phyloP scores from a whole-genome alignment of 2,329 filamentous ascomycete species.

The Hymenotorrendiella dingleyae region DNA sequence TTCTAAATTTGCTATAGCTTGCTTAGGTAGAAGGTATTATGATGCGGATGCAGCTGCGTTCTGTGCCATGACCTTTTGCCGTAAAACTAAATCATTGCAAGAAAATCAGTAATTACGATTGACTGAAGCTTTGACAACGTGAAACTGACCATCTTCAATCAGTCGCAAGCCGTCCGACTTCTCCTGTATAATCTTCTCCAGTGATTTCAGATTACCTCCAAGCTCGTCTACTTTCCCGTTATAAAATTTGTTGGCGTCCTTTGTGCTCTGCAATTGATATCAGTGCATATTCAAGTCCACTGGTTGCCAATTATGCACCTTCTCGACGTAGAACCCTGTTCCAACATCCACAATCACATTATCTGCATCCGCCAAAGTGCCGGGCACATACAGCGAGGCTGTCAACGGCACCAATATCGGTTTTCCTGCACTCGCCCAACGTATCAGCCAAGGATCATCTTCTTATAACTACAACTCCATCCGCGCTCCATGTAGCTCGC shows the following conservation, averaged over 20 bases:
- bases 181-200: conserved; percentile 61
- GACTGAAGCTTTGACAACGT: background rate
- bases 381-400: conserved; percentile 89
- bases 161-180: conserved; percentile 83
- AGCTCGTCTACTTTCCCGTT: conserved; percentile 61
- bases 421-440: conserved; percentile 33
- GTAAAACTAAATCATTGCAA: conserved; percentile 37
- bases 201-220: conserved; percentile 56
- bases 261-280: conserved; percentile 37
- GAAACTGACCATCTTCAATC: conserved; percentile 73
- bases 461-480: background rate
- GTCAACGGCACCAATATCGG: conserved; percentile 87
- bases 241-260: conserved; percentile 62
- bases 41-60: conserved; percentile 31
- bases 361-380: conserved; percentile 66
- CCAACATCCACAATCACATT: conserved; percentile 87
- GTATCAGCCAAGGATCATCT: conserved; percentile 7
- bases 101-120: conserved; percentile 9
- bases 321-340: conserved; percentile 92
- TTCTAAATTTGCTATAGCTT: background rate
- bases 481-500: too few species aligned
- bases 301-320: conserved; percentile 43
- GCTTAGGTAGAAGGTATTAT: background rate
- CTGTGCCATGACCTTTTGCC: conserved; percentile 39
- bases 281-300: conserved; percentile 3